Base-by-base conservation (phyloP, 768 basidiomycete genomes). In the Leccinum ochraceum region DNA sequence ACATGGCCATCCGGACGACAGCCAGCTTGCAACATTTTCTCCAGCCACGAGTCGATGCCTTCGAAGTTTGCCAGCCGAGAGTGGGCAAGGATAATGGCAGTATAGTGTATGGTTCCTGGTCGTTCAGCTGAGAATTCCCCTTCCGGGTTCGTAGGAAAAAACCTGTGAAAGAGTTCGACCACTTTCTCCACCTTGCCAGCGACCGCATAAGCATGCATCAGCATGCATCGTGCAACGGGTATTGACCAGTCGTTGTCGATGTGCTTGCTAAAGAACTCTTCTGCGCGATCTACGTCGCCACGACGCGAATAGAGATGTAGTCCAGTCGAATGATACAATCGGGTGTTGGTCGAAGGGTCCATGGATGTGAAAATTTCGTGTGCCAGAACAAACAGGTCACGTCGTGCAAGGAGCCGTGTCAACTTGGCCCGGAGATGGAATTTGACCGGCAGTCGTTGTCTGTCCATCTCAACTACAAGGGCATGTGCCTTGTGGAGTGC, bases 151-250 rank as follows among this genome's bases (percentile, higher is more conserved):
- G 60, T 58, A 2, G 84, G 82, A 64, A 86, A 91, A 62, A 82
- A 80, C 46, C 80, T 62, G 61, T 83, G 67, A 72, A 92, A 93
- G 30, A 84, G 69, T 48, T 75, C 71, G 9, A 79, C 72, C 24
- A 83, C 81, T 39, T 74, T 71, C 20, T 77, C 68, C 1, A 72
- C 71, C 42, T 75, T 73, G 14, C 82, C 82, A 11, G 75, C 67
- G 32, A 78, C 73, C 5, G 87, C 86, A 67, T 85, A 79, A 0
- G 82, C 79, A 61, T 85, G 82, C 69, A 93, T 75, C 28, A 85
- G 67, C 73, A 80, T 75, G n/a, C 77, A 75, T 46, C 76, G 74
- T 53, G 79, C 77, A 16, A 63, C 63, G 3, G 62, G 26, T 1
- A 63, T 61, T 39, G 66, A 69, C 69, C 72, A 69, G 4, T 70